Evolutionary conservation across 1,284 basidiomycete species (phyloP).

Genomic region (Hymenochaete sp.): DNA sequence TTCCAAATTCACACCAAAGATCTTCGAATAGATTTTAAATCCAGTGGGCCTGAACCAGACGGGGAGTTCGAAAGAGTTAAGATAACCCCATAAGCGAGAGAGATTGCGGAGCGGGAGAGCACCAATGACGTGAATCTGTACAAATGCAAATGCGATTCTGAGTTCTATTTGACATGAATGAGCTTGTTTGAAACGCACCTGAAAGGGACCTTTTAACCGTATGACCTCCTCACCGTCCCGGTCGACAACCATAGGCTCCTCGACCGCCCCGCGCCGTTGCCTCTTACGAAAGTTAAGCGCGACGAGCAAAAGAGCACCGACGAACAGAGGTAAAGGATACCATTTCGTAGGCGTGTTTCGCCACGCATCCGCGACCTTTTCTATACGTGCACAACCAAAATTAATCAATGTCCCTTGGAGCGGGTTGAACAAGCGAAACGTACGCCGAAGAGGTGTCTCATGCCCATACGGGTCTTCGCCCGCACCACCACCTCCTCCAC

Average conservation of each 20-base stretch:
- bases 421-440: not conserved
- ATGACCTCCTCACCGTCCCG: slow-evolving; percentile 64
- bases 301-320: slow-evolving; percentile 83
- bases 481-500: not conserved
- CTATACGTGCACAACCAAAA: slow-evolving; percentile 22
- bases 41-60: slow-evolving; percentile 91
- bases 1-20: slow-evolving; percentile 91
- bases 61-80: slow-evolving; percentile 88
- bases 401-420: not conserved
- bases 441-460: slow-evolving; percentile 14
- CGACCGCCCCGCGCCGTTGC: slow-evolving; percentile 32
- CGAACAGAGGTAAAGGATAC: slow-evolving; percentile 91
- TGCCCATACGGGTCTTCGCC: not conserved
- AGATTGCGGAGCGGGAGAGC: slow-evolving; percentile 91
- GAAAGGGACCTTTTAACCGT: slow-evolving; percentile 87
- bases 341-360: slow-evolving; percentile 84
- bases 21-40: slow-evolving; percentile 75
- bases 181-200: slow-evolving; percentile 52
- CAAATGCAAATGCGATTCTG: not conserved
- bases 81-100: slow-evolving; percentile 92
- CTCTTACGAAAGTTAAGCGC: slow-evolving; percentile 74
- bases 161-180: not conserved
- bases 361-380: slow-evolving; percentile 64
- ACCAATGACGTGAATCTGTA: slow-evolving; percentile 88
- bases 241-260: slow-evolving; percentile 58